Evolutionary conservation across 2,329 filamentous ascomycete species (phyloP).

Genomic region (Endoconidiophora laricicola): DNA sequence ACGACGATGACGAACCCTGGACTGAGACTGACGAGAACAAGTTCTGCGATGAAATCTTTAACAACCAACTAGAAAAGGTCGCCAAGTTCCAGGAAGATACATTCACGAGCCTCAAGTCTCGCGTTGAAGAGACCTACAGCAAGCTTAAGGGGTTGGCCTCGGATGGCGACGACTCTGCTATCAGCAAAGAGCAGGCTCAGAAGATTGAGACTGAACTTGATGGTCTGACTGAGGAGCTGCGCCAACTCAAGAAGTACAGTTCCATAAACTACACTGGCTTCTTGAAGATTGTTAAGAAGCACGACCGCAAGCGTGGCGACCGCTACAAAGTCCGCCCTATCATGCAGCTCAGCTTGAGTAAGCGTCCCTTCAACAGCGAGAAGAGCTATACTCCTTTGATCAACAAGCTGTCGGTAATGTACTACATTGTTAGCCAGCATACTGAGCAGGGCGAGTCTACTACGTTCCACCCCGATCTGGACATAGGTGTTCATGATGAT

Average conservation of each 20-base stretch:
- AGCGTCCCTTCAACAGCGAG: conserved; percentile 87
- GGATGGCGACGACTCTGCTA: conserved; percentile 38
- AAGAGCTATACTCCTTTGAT: conserved; percentile 73
- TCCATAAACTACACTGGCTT: conserved; percentile 96
- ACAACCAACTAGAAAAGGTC: conserved; percentile 88
- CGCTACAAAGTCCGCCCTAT: conserved; percentile 80
- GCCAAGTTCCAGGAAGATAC: conserved; percentile 72
- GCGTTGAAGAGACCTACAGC: conserved; percentile 40
- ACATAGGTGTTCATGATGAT: conserved; percentile 32
- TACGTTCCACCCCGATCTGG: conserved; percentile 18
- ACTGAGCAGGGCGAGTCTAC: conserved; percentile 41
- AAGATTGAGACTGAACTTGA: conserved; percentile 70
- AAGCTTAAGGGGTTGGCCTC: conserved; percentile 67
- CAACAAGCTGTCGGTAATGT: conserved; percentile 86
- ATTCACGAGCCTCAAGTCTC: conserved; percentile 39
- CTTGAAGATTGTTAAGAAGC: conserved; percentile 97
- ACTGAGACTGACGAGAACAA: conserved; percentile 84
- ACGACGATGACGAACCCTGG: conserved; percentile 55
- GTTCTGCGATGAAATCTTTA: conserved; percentile 91
- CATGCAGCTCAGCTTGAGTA: conserved; percentile 76
- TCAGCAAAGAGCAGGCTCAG: conserved; percentile 39
- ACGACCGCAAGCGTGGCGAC: conserved; percentile 79
- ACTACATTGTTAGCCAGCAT: conserved; percentile 79
- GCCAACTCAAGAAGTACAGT: conserved; percentile 87
- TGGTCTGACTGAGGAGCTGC: conserved; percentile 73